Base-by-base conservation (phyloP, 345 rosid genomes). In the Boechera stricta region DNA sequence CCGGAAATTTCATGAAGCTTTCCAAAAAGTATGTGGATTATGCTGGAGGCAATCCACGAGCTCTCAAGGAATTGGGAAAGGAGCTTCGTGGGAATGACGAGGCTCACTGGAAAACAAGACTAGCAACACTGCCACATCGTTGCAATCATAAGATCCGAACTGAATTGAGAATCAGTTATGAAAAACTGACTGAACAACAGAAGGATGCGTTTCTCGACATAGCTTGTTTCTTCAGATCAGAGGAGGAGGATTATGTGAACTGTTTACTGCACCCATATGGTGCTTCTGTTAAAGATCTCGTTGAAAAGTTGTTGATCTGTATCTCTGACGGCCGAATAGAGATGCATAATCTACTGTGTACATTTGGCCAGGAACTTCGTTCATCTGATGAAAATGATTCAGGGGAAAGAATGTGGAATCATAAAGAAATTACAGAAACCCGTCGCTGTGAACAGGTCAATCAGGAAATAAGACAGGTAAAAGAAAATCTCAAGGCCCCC, bases 141-240 rank as follows among this genome's bases (percentile, higher is more conserved):
- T 59, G 71, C 39, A 18, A 64, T 26, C 13, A 5, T 1, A 47
- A 64, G 6, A 72, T 84, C 11, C 21, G 0, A 2, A 29, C 28
- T 0, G 41, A 45, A 1, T 33, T 81, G 4, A 69, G n/a, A 47
- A 67, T 78, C 36, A 78, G 85, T 29, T 81, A 44, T 15, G 69
- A 84, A 16, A 63, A 65, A 6, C 45, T 84, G 4, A 29, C 24
- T 8, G 54, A 58, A 7, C 12, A 51, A 5, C 47, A 64, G 13
- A 64, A 76, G 33, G 39, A 29, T 2, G 53, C 69, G 4, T 85
- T 85, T 80, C 72, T 80, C 4, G 84, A 82, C 47, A 76, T 85
- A 31, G 85, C 84, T 12, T 80, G 82, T 62, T 82, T 82, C 67
- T 57, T 70, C 55, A 74, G 56, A 24, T 73, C 80, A 2, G 39